These are phyloP conservation scores for Astragalus membranaceus DNA, from an alignment of 306 rosid species.

Conservation along the genomic window DNA sequence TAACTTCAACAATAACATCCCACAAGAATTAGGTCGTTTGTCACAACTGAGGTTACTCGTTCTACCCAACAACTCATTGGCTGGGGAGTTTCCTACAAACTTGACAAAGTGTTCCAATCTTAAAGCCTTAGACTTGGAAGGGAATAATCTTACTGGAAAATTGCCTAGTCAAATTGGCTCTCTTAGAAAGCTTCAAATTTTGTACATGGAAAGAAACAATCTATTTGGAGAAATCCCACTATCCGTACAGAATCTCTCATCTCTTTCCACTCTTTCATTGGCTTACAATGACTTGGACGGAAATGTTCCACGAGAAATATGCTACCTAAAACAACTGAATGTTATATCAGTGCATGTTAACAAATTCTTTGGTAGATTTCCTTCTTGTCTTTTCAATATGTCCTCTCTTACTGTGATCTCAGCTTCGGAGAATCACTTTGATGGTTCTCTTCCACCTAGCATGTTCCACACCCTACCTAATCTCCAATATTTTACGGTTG, in stretches of 20 bases:
- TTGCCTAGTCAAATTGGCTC: too few species aligned
- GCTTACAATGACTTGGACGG: not conserved
- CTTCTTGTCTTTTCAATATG: conserved; percentile 18
- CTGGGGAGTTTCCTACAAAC: not conserved
- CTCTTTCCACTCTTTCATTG: not conserved
- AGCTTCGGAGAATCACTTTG: fast-evolving
- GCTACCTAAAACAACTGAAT: not conserved
- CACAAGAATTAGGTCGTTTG: too few species aligned
- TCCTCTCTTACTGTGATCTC: not conserved
- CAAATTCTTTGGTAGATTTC: conserved; percentile 12
- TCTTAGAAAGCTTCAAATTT: not conserved
- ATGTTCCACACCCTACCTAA: conserved; percentile 21
- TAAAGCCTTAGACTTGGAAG: too few species aligned
- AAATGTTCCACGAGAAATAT: not conserved
- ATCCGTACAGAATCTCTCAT: conserved; percentile 22
- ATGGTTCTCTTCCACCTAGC: conserved; percentile 18
- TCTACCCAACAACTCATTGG: too few species aligned
- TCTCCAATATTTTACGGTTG: not conserved
- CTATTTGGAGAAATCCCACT: conserved; percentile 16
- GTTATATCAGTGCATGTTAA: fast-evolving
- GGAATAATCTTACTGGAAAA: too few species aligned
- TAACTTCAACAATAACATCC: not conserved
- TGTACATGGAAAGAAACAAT: not conserved
- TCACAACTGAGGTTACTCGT: too few species aligned
- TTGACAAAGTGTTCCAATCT: not conserved